Evolutionary conservation across 2,329 filamentous ascomycete genomes (phyloP).

Genomic region (Ophiostoma piceae): DNA sequence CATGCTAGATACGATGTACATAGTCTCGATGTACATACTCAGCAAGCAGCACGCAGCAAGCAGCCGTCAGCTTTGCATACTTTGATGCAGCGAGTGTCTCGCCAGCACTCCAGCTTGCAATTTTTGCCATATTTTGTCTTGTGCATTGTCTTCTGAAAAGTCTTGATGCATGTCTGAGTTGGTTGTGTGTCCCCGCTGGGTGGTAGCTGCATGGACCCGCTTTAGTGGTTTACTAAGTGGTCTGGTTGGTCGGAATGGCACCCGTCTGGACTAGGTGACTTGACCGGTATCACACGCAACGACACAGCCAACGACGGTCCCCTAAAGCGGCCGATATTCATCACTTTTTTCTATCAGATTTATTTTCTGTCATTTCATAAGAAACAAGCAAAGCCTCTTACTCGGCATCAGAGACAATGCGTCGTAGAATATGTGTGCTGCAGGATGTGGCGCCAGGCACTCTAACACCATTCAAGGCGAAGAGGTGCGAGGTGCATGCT

Average conservation of each 20-base stretch:
- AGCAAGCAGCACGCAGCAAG: background rate
- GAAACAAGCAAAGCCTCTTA: too few species aligned
- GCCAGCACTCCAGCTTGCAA: background rate
- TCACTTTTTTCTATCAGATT: too few species aligned
- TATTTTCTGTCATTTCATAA: too few species aligned
- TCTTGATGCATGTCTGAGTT: conserved; percentile 5
- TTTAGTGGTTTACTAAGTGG: background rate
- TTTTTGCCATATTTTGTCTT: conserved; percentile 1
- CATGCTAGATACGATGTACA: too few species aligned
- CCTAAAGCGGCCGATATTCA: background rate
- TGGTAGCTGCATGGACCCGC: background rate
- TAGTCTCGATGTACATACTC: background rate
- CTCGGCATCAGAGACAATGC: background rate
- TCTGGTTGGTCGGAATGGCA: background rate
- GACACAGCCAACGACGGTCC: background rate
- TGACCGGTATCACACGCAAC: background rate
- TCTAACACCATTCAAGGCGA: background rate
- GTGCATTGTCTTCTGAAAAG: background rate
- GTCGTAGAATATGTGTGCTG: background rate
- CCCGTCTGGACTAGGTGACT: background rate
- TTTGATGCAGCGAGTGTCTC: background rate
- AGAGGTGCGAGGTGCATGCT: background rate
- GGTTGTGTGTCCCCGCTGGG: background rate
- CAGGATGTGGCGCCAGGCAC: background rate
- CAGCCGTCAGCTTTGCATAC: background rate